A percentile compares a stretch with the other conserved stretches of the same genome.
Evolutionary conservation across 1,284 basidiomycete species (phyloP).

Genomic region (Rhodotorula sp.): DNA sequence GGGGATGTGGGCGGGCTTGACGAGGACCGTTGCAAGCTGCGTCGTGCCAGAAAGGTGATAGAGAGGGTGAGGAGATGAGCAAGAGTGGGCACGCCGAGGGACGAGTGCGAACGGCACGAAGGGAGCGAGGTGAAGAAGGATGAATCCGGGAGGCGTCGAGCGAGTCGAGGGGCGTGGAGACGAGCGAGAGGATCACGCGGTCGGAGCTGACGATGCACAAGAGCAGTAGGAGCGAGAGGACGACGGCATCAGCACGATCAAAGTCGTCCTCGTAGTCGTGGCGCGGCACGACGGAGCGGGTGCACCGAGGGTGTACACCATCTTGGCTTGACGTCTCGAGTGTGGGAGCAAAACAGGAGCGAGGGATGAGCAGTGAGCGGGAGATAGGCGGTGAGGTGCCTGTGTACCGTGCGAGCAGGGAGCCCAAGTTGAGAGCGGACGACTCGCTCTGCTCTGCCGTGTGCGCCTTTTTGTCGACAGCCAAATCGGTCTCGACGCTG

Average conservation of each 20-base stretch:
- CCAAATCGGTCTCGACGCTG: too few relatives aligned
- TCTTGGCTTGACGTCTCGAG: background rate
- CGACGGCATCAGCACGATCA: background rate
- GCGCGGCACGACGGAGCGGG: background rate
- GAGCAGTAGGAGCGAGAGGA: background rate
- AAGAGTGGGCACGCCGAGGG: background rate
- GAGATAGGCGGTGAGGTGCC: background rate
- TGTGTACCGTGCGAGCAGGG: too few relatives aligned
- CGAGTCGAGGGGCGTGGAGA: background rate
- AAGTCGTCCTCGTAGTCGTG: too few relatives aligned
- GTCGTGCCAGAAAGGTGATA: too few relatives aligned
- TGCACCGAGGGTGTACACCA: constrained; percentile 32
- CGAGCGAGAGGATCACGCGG: too few relatives aligned
- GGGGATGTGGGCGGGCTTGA: constrained; percentile 19
- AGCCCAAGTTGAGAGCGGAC: too few relatives aligned
- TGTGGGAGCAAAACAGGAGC: background rate
- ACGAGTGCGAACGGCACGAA: background rate
- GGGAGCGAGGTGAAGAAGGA: background rate
- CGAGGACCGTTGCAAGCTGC: constrained; percentile 25
- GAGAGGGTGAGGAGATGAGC: background rate
- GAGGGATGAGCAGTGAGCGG: background rate
- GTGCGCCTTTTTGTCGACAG: too few relatives aligned
- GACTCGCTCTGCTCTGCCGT: too few relatives aligned
- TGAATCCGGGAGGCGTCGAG: background rate
- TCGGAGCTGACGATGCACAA: background rate